These are phyloP conservation scores for Vigna hirtella DNA, from an alignment of 306 rosid species.

Conservation along the genomic window DNA sequence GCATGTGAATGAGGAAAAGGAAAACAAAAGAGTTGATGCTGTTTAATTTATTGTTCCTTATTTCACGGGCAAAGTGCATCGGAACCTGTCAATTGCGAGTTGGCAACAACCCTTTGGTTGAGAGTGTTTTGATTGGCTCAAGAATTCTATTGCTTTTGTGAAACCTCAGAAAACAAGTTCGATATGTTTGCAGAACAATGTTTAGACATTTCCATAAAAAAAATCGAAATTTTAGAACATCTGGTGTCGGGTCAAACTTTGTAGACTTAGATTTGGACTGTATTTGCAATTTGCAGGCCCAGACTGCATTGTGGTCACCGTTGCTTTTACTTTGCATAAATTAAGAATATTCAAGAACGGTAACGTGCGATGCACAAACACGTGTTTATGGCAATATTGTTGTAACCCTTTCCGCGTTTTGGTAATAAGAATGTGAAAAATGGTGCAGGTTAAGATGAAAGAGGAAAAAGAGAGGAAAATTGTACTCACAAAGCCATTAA, in stretches of 20 bases:
- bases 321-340: conserved; percentile 3
- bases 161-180: not conserved
- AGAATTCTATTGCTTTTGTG: too few relatives aligned
- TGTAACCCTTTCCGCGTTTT: not conserved
- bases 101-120: not conserved
- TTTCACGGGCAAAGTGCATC: conserved; percentile 12
- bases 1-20: conserved; percentile 31
- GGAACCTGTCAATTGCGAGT: not conserved
- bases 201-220: not conserved
- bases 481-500: conserved; percentile 60
- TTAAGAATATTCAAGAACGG: not conserved
- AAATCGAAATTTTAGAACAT: not conserved
- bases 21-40: not conserved
- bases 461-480: conserved; percentile 43
- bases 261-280: conserved; percentile 9
- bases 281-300: conserved; percentile 26
- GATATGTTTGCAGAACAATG: not conserved
- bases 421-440: not conserved
- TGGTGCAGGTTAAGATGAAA: conserved; percentile 48
- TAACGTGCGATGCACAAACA: not conserved
- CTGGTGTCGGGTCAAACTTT: conserved; percentile 8
- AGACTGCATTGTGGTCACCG: not conserved
- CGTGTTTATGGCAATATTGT: not conserved
- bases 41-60: not conserved
- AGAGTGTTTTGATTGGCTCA: not conserved